Evolutionary conservation across 2,329 filamentous ascomycete species (phyloP), one percentile per base, ranked within the genome.

Genomic region (Pyrenochaeta sp.): DNA sequence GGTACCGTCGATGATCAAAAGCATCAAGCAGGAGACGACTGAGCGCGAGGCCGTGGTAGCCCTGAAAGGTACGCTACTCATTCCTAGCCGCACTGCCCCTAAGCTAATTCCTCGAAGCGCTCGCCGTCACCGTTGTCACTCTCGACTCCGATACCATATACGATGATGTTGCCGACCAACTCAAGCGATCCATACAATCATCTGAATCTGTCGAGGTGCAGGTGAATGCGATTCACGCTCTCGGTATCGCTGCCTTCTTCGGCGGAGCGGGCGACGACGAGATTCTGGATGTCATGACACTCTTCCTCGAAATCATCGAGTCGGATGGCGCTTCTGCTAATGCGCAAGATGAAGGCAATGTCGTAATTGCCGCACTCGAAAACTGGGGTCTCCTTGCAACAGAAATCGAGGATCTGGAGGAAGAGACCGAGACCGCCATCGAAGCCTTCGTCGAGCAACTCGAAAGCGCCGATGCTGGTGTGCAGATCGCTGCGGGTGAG

Each of bases 371-470:
- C 0, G 91, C 92, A 0, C 81, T 96, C 1, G 85, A 90, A 63
- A 87, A 89, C 57, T 96, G 92, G 91, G 90, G 89, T 1, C 90
- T 94, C 63, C 84, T 96, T 5, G 91, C 90, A 5, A 93, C 90
- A 3, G 86, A 91, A 59, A 80, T 94, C 6, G 89, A 93, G 3
- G 91, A 94, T 68, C 82, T 93, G 43, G 87, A 91, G 65, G 84
- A 86, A 15, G 84, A 88, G 59, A 91, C 90, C 32, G 88, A 92
- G 62, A 80, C 86, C 28, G 90, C 91, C 15, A 85, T 95, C 68
- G 90, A 95, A 52, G 88, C 90, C 1, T 92, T 97, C 67, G 88
- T 91, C 42, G 92, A 96, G 47, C 93, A 96, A 77, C 88, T 97
- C 19, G 88, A 93, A 58, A 92, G 90, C 73, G 83, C 83, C 32